Evolutionary conservation across 257 asterid genomes (phyloP), one percentile per base, ranked within the genome.

Genomic region (Fraxinus excelsior): DNA sequence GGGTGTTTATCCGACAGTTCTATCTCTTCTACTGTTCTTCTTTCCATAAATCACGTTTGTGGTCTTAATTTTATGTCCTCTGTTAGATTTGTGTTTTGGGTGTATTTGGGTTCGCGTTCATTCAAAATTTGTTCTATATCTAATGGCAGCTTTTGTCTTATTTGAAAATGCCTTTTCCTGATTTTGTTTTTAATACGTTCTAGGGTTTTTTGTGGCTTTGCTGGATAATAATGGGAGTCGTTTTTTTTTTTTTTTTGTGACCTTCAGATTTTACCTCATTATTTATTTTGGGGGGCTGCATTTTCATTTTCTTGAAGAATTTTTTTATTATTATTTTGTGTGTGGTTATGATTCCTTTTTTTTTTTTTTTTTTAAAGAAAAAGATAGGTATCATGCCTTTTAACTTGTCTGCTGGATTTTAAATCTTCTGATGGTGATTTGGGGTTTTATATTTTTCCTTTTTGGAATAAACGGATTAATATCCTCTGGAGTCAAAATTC

Each of bases 31-130:
- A 1, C 35, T 68, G 70, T 31, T 51, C 26, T n/a, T 68, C 26
- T 28, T 73, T 58, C 18, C 53, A 10, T 49, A 80, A 19, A 70
- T 38, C 23, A 71, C 40, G 28, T 85, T 75, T 64, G 16, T 62
- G 74, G 75, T 42, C 37, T 81, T 42, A 21, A 71, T 51, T 83
- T 35, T 46, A 23, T 74, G 44, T 44, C 80, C 70, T 82, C 21
- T 58, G 74, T 29, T 80, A 71, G 91, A 80, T 84, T 88, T 83
- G 68, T 0, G 46, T 40, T 40, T n/a, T n/a, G n/a, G n/a, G n/a
- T n/a, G n/a, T n/a, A n/a, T 11, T 82, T 74, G 49, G 70, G 62
- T 85, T 35, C n/a, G 75, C 56, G 67, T 53, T 72, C 80, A 37
- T 73, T 34, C 72, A 18, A 32, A 60, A 28, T 49, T 51, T 71